These are phyloP conservation scores for Podaxis sp. DNA, from an alignment of 768 basidiomycete species.

Conservation along the genomic window DNA sequence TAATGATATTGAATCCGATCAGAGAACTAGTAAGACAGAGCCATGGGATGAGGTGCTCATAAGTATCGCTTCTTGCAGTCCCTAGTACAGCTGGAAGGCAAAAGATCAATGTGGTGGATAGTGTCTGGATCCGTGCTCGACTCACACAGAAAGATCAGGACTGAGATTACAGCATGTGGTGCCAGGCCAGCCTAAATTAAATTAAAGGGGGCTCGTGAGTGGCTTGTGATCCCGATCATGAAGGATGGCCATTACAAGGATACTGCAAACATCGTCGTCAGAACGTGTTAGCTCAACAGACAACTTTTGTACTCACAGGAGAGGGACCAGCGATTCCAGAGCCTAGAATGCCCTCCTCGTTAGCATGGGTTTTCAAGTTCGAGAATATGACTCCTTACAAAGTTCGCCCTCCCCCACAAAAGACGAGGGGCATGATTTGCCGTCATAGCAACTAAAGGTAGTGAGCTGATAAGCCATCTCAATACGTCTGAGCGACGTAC, in stretches of 20 bases:
- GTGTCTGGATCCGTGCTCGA: neutral
- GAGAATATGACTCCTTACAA: slow-evolving; percentile 12
- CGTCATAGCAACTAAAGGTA: slow-evolving; percentile 15
- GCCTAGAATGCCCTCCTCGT: neutral
- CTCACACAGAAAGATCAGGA: slow-evolving; percentile 23
- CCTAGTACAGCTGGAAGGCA: neutral
- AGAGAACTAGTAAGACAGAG: no score
- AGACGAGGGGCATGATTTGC: slow-evolving; percentile 15
- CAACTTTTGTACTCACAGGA: slow-evolving; percentile 6
- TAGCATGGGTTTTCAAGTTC: neutral
- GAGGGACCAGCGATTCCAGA: slow-evolving; percentile 19
- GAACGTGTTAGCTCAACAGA: neutral
- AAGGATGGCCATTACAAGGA: slow-evolving; percentile 8
- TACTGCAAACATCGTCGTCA: neutral
- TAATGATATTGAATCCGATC: no score
- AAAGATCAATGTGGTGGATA: neutral
- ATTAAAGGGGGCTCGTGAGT: neutral
- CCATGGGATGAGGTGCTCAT: no score
- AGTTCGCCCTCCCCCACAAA: slow-evolving; percentile 19
- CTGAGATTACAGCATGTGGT: slow-evolving; percentile 24
- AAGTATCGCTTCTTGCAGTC: no score
- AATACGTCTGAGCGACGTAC: slow-evolving; percentile 11
- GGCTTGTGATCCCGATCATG: neutral
- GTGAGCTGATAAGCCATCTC: neutral
- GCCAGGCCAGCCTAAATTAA: slow-evolving; percentile 20